A percentile compares a stretch with the other conserved stretches of the same genome.
These are phyloP conservation scores for Leccinum angustisporum DNA, from an alignment of 1,284 basidiomycete species.

Conservation along the genomic window DNA sequence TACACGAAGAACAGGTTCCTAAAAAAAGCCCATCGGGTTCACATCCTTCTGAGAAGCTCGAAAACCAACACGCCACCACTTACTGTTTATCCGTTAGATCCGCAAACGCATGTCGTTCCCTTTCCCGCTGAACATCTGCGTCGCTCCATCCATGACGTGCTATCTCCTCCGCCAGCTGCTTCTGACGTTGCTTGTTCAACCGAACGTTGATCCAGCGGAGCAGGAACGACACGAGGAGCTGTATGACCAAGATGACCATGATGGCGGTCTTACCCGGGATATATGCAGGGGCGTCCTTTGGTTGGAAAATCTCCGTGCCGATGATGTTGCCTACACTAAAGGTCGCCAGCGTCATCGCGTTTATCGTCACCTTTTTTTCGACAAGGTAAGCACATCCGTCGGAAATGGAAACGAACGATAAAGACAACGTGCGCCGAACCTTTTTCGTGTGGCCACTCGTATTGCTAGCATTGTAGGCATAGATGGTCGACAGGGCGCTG, in stretches of 20 bases:
- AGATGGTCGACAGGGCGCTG: constrained; percentile 58
- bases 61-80: constrained; percentile 10
- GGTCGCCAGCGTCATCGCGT: constrained; percentile 31
- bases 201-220: constrained; percentile 29
- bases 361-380: constrained; percentile 31
- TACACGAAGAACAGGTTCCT: no score
- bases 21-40: constrained; percentile 3
- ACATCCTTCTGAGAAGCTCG: neutral
- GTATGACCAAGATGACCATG: constrained; percentile 28
- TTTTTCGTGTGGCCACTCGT: constrained; percentile 71
- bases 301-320: constrained; percentile 36
- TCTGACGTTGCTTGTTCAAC: constrained; percentile 24
- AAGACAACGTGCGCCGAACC: constrained; percentile 25
- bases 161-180: constrained; percentile 19
- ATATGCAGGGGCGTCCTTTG: constrained; percentile 36
- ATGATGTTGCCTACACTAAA: constrained; percentile 35
- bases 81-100: constrained; percentile 36
- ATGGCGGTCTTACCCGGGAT: constrained; percentile 36
- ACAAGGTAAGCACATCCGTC: neutral
- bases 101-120: constrained; percentile 36
- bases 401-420: neutral
- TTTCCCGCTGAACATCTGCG: constrained; percentile 34
- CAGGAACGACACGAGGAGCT: constrained; percentile 21
- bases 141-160: constrained; percentile 31
- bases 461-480: constrained; percentile 68